Conservation (phyloP, 495 filamentous ascomycete genomes). For the Chaetomium fimeti region DNA sequence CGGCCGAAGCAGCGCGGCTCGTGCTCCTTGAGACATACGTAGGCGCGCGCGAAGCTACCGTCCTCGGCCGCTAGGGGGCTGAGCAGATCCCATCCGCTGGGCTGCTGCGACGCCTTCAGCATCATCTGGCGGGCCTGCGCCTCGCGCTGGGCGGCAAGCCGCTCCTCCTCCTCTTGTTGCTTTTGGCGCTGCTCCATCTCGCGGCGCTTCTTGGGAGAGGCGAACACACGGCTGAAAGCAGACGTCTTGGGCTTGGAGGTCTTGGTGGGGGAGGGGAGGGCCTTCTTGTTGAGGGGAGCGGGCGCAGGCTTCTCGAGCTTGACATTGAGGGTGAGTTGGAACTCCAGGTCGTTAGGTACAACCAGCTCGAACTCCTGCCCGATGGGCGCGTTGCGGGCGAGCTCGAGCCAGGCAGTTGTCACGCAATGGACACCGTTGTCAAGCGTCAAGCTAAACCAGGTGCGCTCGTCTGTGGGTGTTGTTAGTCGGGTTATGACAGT, state of each 20-base stretch:
- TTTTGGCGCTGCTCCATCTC: slow-evolving; percentile 80
- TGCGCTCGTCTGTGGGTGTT: slow-evolving; percentile 75
- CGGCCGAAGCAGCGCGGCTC: slow-evolving; percentile 82
- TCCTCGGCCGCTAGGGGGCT: slow-evolving; percentile 82
- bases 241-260: slow-evolving; percentile 66
- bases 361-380: slow-evolving; percentile 98
- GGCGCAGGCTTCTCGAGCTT: slow-evolving; percentile 80
- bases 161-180: slow-evolving; percentile 72
- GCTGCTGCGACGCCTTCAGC: slow-evolving; percentile 36
- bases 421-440: slow-evolving; percentile 98
- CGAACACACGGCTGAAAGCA: slow-evolving; percentile 87
- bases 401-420: slow-evolving; percentile 90
- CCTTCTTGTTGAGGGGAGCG: slow-evolving; percentile 35
- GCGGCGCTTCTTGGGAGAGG: slow-evolving; percentile 90
- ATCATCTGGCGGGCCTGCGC: slow-evolving; percentile 58
- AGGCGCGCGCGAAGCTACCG: slow-evolving; percentile 89
- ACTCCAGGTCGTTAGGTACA: slow-evolving; percentile 93
- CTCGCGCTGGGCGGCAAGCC: slow-evolving; percentile 62
- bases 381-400: slow-evolving; percentile 90
- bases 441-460: slow-evolving; percentile 88
- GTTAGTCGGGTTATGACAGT: slow-evolving; percentile 15
- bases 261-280: slow-evolving; percentile 57
- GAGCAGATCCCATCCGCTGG: slow-evolving; percentile 81
- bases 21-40: slow-evolving; percentile 89
- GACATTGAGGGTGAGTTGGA: slow-evolving; percentile 93